Conservation (phyloP, 2,329 filamentous ascomycete genomes). For the Fusarium hainanense region DNA sequence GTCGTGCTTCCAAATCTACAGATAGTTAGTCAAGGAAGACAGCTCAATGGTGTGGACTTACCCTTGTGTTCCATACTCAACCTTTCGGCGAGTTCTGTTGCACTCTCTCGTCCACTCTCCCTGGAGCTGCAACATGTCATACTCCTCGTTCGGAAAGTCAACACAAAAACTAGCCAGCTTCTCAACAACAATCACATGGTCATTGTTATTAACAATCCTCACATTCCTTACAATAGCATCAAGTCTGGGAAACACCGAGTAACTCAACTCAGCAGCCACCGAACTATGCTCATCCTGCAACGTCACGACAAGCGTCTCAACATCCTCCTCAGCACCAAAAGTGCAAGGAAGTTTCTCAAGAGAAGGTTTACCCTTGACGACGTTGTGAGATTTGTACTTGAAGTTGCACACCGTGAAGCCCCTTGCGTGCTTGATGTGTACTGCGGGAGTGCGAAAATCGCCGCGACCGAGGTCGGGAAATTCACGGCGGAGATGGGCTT, state of each 20-base stretch:
- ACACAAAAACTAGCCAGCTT: conserved; percentile 70
- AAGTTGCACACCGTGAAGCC: conserved; percentile 70
- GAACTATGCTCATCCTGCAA: conserved; percentile 69
- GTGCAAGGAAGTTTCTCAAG: conserved; percentile 69
- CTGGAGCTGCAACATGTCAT: conserved; percentile 70
- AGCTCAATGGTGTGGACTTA: conserved; percentile 43
- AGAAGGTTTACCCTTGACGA: conserved; percentile 66
- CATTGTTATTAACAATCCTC: conserved; percentile 69
- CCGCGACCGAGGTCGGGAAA: conserved; percentile 73
- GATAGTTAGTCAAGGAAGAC: neutral
- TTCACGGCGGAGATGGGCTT: conserved; percentile 66
- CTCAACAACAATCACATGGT: conserved; percentile 63
- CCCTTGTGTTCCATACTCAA: conserved; percentile 68
- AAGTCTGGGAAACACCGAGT: conserved; percentile 71
- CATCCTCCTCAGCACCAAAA: conserved; percentile 65
- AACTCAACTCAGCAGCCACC: conserved; percentile 68
- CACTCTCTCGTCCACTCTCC: conserved; percentile 73
- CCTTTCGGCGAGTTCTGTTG: conserved; percentile 63
- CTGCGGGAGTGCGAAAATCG: conserved; percentile 70
- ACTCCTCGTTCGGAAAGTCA: conserved; percentile 68
- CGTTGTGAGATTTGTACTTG: conserved; percentile 66
- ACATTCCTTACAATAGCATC: conserved; percentile 72
- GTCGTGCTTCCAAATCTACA: conserved; percentile 68
- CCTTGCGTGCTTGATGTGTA: conserved; percentile 68
- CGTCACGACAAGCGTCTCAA: conserved; percentile 67